Evolutionary conservation across 768 basidiomycete species (phyloP).

Genomic region (Leucocoprinus birnbaumii): DNA sequence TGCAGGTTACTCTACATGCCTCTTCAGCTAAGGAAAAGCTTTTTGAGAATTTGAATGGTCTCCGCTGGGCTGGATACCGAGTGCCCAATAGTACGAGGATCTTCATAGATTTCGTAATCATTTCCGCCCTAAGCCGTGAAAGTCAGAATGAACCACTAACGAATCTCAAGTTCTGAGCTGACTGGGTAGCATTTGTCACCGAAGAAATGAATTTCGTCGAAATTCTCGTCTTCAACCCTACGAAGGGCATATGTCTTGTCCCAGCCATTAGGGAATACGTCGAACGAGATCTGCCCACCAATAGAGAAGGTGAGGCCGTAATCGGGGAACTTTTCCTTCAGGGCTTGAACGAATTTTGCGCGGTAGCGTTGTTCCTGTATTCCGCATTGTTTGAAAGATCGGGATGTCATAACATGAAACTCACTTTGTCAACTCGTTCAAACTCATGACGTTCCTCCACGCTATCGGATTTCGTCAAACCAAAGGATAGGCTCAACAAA

Average conservation of each 20-base stretch:
- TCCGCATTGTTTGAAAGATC: too few species aligned
- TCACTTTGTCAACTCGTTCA: slow-evolving; percentile 79
- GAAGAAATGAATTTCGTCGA: slow-evolving; percentile 97
- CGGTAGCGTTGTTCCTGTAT: slow-evolving; percentile 68
- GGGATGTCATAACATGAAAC: background rate
- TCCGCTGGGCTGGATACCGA: slow-evolving; percentile 72
- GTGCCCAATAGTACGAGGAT: slow-evolving; percentile 86
- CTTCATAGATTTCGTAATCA: slow-evolving; percentile 86
- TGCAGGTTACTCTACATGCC: slow-evolving; percentile 1
- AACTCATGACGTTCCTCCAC: slow-evolving; percentile 81
- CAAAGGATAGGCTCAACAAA: background rate
- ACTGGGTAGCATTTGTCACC: slow-evolving; percentile 89
- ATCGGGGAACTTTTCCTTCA: slow-evolving; percentile 80
- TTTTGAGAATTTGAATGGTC: slow-evolving; percentile 64
- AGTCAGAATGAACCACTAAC: background rate
- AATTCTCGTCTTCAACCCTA: slow-evolving; percentile 81
- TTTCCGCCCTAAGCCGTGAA: slow-evolving; percentile 74
- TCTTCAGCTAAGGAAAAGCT: slow-evolving; percentile 53
- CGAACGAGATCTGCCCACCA: slow-evolving; percentile 96
- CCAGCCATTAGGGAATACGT: slow-evolving; percentile 90
- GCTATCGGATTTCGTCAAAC: slow-evolving; percentile 34
- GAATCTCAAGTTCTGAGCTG: background rate
- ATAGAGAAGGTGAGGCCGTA: slow-evolving; percentile 88
- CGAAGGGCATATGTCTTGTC: slow-evolving; percentile 91
- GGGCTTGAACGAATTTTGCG: slow-evolving; percentile 69